These are phyloP conservation scores for Tetrahymena borealis DNA, from an alignment of 73 alveolate genomes.

Conservation along the genomic window DNA sequence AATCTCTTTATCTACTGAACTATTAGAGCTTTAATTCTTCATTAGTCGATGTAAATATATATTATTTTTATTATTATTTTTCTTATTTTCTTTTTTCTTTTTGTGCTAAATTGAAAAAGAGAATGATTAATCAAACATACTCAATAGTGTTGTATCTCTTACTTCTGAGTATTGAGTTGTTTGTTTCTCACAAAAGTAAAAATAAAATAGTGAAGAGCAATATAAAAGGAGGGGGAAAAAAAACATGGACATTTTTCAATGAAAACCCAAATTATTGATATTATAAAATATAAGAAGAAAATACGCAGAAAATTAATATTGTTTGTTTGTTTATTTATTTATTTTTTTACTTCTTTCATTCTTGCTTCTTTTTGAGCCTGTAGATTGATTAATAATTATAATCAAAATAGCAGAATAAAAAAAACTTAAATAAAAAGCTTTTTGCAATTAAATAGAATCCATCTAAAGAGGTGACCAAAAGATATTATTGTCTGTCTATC, in stretches of 20 bases:
- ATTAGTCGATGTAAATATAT: not conserved
- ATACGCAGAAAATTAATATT: not conserved
- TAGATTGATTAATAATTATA: too few relatives aligned
- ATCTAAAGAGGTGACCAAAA: too few relatives aligned
- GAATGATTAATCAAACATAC: not conserved
- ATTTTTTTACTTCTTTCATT: too few relatives aligned
- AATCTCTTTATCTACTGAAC: not conserved
- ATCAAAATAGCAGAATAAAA: too few relatives aligned
- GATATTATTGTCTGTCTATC: too few relatives aligned
- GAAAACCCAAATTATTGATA: not conserved
- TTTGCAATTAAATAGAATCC: too few relatives aligned
- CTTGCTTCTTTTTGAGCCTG: too few relatives aligned
- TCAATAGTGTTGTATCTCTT: not conserved
- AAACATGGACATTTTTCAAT: not conserved
- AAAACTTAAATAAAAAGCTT: too few relatives aligned
- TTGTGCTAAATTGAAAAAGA: not conserved
- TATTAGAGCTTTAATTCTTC: conserved; percentile 1
- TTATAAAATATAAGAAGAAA: not conserved
- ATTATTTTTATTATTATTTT: not conserved
- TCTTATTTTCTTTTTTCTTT: not conserved
- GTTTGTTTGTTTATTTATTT: not conserved
- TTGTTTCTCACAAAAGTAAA: not conserved
- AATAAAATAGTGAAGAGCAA: not conserved
- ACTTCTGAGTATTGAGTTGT: not conserved
- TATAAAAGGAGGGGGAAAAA: not conserved